Evolutionary conservation across 768 basidiomycete genomes (phyloP), one percentile per base, ranked within the genome.

Genomic region (Boletus bicolor): DNA sequence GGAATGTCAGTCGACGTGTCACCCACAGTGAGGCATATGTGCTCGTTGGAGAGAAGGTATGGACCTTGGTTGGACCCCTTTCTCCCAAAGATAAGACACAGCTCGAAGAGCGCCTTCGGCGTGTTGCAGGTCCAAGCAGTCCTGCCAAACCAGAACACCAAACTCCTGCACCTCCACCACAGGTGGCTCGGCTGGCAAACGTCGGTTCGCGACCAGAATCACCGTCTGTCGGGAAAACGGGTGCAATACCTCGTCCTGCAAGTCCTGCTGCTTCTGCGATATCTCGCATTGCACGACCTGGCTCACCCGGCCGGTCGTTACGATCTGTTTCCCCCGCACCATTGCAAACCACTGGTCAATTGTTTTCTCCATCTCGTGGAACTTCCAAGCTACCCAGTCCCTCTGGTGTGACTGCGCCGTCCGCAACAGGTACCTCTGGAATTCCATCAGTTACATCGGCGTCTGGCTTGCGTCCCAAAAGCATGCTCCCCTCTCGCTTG

Each of bases 71-170:
- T 43, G 91, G 91, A 1, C 62, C 78, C 9, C 75, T 97, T 30
- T 81, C 87, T 44, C 76, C 89, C 5, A 96, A 96, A 70, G 93
- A 95, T 66, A 93, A 90, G 66, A 93, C 92, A 9, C 91, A 94
- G 64, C 80, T 97, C 32, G 93, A 96, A 70, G 94, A 95, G 66
- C 82, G 92, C 8, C 74, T 97, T 30, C 86, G 90, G 44, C 87
- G 91, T 35, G 83, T 92, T n/a, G 76, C 85, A 32, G 87, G 86
- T 7, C 83, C 87, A 34, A 82, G 81, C 61, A 68, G 64, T 52
- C 79, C 78, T 28, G 69, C 68, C 41, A 76, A 69, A 38, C 50
- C 57, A 32, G 73, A 74, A 59, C 76, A 77, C 15, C 79, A 77
- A 59, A 65, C 77, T 21, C 65, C 75, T 12, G 65, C 74, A 11